Conservation (phyloP, 169 alveolate species). For the Cryptosporidium meleagridis region DNA sequence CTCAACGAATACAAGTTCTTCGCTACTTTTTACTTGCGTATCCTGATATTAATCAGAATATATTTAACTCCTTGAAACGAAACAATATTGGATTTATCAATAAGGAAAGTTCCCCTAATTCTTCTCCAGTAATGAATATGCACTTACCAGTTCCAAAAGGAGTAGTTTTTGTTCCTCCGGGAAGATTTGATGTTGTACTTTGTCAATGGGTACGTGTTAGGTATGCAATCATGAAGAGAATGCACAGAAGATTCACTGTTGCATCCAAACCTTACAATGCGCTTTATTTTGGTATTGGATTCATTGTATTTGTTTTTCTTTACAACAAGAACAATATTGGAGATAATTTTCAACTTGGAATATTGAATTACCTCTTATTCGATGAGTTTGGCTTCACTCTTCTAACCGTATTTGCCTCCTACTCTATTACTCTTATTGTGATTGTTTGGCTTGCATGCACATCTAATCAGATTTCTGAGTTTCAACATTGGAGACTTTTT, state of each 20-base stretch:
- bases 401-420: slow-evolving; percentile 42
- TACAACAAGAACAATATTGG: not conserved
- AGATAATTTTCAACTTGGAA: not conserved
- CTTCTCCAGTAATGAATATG: slow-evolving; percentile 15
- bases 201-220: slow-evolving; percentile 74
- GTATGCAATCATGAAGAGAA: slow-evolving; percentile 70
- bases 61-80: slow-evolving; percentile 46
- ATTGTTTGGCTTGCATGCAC: slow-evolving; percentile 62
- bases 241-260: slow-evolving; percentile 72
- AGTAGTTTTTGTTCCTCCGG: slow-evolving; percentile 62
- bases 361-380: slow-evolving; percentile 27
- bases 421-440: slow-evolving; percentile 47
- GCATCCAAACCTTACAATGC: slow-evolving; percentile 56
- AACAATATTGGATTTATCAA: not conserved
- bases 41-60: slow-evolving; percentile 56
- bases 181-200: slow-evolving; percentile 64
- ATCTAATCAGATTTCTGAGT: slow-evolving; percentile 53
- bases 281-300: slow-evolving; percentile 47
- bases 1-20: slow-evolving; percentile 58
- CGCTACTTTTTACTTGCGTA: slow-evolving; percentile 54
- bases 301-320: not conserved
- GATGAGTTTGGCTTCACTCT: slow-evolving; percentile 74
- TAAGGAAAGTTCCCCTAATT: not conserved
- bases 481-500: slow-evolving; percentile 51
- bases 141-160: slow-evolving; percentile 26